Percentiles rank a stretch among this genome's conserved stretches.
phyloP scores from a whole-genome alignment of 2,329 filamentous ascomycete genomes.

The Arthrobotrys sinensis region DNA sequence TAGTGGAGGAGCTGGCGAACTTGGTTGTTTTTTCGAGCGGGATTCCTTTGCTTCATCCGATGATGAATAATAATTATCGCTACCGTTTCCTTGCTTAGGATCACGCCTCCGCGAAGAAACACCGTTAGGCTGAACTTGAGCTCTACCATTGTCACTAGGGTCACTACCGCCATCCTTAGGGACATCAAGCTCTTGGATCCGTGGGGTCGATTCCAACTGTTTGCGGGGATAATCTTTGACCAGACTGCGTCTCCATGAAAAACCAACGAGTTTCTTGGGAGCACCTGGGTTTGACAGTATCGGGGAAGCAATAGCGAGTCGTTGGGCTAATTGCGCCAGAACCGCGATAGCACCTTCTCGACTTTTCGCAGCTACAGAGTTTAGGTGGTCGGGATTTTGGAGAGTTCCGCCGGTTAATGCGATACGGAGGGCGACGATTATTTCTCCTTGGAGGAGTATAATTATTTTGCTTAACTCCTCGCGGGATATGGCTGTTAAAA shows the following conservation, averaged over 20 bases:
- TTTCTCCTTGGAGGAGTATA: slow-evolving; percentile 13
- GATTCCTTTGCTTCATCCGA: no score
- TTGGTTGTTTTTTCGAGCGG: no score
- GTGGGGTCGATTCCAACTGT: neutral
- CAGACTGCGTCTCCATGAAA: no score
- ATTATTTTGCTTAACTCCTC: slow-evolving; percentile 9
- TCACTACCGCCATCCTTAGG: no score
- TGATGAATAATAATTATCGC: no score
- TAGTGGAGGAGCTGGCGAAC: no score
- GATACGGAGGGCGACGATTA: neutral
- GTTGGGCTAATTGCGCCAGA: slow-evolving; percentile 11
- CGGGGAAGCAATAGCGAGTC: neutral
- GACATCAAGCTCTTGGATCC: neutral
- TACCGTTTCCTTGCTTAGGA: no score
- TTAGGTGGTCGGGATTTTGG: slow-evolving; percentile 7
- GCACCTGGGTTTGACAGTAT: neutral
- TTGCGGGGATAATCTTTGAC: no score
- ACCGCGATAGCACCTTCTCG: slow-evolving; percentile 2
- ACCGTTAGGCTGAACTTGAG: no score
- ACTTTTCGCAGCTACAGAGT: neutral
- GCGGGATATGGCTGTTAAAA: neutral
- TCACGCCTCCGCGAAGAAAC: no score
- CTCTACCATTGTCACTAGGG: no score
- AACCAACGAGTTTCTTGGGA: no score
- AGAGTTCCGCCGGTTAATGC: slow-evolving; percentile 1